A percentile compares a stretch with the other conserved stretches of the same genome.
Evolutionary conservation across 2,329 filamentous ascomycete species (phyloP).

Genomic region (Sporothrix dimorphospora): DNA sequence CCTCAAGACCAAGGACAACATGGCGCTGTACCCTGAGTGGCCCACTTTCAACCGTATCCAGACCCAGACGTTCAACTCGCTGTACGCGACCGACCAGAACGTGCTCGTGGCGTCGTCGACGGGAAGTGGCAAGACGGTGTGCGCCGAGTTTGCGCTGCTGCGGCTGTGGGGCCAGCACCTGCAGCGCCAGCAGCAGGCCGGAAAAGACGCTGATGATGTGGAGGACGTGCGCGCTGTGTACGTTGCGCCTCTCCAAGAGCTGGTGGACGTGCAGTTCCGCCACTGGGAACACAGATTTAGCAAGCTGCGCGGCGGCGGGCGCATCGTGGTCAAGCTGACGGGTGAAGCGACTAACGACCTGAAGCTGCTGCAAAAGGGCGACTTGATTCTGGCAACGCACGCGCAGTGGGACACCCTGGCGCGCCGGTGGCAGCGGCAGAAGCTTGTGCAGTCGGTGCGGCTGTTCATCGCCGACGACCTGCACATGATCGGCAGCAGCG

Average conservation of each 20-base stretch:
- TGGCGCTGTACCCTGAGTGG: conserved; percentile 80
- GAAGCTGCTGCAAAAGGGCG: conserved; percentile 82
- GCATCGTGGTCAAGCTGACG: conserved; percentile 88
- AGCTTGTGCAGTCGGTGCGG: conserved; percentile 88
- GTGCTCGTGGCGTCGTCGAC: conserved; percentile 92
- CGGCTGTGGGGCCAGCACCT: conserved; percentile 75
- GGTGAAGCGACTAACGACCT: conserved; percentile 91
- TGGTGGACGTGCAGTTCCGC: conserved; percentile 78
- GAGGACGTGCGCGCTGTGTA: conserved; percentile 84
- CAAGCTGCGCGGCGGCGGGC: conserved; percentile 77
- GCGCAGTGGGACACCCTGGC: conserved; percentile 95
- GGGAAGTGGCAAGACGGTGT: conserved; percentile 94
- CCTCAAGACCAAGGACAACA: conserved; percentile 82
- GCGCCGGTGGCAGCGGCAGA: conserved; percentile 92
- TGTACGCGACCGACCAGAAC: conserved; percentile 90
- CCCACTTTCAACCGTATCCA: conserved; percentile 95
- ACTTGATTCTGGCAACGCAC: conserved; percentile 90
- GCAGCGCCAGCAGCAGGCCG: conserved; percentile 41
- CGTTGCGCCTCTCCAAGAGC: conserved; percentile 90
- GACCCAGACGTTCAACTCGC: conserved; percentile 92
- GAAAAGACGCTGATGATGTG: conserved; percentile 55
- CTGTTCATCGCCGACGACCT: conserved; percentile 95
- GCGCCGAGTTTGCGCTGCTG: conserved; percentile 90
- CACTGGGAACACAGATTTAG: conserved; percentile 84
- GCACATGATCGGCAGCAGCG: conserved; percentile 91